Conservation (phyloP, 2,329 filamentous ascomycete genomes). For the Alternaria consortialis region DNA sequence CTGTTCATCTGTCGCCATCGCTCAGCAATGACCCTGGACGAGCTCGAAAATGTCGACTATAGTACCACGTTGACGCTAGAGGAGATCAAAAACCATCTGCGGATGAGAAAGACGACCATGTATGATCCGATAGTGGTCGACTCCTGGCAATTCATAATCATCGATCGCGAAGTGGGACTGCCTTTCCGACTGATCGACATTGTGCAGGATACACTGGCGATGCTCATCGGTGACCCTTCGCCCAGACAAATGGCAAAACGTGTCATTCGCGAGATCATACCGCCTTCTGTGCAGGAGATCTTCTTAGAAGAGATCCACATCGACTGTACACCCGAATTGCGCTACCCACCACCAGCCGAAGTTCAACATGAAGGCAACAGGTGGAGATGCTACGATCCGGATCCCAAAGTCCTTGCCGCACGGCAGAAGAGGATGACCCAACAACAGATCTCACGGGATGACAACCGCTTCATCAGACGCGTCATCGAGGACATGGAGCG, state of each 20-base stretch:
- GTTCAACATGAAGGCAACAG: conserved; percentile 40
- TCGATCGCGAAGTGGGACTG: conserved; percentile 34
- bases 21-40: conserved; percentile 20
- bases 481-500: conserved; percentile 41
- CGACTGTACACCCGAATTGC: conserved; percentile 23
- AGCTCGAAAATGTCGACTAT: conserved; percentile 25
- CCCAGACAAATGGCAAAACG: conserved; percentile 33
- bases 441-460: conserved; percentile 23
- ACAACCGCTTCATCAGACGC: conserved; percentile 37
- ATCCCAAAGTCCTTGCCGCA: conserved; percentile 1
- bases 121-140: conserved; percentile 44
- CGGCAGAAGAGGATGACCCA: background rate
- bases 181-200: conserved; percentile 41
- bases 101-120: conserved; percentile 33
- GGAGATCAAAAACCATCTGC: conserved; percentile 40
- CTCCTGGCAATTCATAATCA: conserved; percentile 46
- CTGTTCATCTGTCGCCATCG: conserved; percentile 37
- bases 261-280: conserved; percentile 38
- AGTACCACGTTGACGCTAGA: conserved; percentile 33
- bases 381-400: conserved; percentile 29
- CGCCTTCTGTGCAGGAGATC: conserved; percentile 33
- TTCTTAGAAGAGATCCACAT: conserved; percentile 33
- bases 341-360: conserved; percentile 27
- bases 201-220: conserved; percentile 36
- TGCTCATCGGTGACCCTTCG: conserved; percentile 36